phyloP scores from a whole-genome alignment of 2,329 filamentous ascomycete genomes.

The Cercospora sesami region DNA sequence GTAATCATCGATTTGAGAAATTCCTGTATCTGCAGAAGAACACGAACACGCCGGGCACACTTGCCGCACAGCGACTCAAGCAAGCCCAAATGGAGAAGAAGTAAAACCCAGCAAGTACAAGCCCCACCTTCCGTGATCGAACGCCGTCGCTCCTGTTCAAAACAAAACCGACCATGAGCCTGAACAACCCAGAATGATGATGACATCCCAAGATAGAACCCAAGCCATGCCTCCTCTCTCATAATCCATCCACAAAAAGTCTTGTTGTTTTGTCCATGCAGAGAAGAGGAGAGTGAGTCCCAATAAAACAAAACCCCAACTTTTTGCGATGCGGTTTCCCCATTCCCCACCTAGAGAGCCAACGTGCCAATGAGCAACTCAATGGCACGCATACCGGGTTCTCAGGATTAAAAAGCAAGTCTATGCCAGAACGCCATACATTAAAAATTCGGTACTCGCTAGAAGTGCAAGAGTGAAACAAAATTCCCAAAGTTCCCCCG shows the following conservation, averaged over 20 bases:
- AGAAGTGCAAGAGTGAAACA: slow-evolving; percentile 29
- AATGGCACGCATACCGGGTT: slow-evolving; percentile 10
- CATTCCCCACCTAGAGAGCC: background rate
- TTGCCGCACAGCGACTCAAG: background rate
- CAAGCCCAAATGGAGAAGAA: background rate
- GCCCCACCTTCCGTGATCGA: background rate
- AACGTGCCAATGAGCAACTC: background rate
- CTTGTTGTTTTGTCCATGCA: background rate
- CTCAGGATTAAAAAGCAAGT: slow-evolving; percentile 16
- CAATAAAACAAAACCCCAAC: background rate
- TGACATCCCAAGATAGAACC: background rate
- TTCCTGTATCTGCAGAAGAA: background rate
- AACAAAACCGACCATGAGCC: background rate
- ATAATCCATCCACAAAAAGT: background rate
- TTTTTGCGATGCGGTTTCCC: background rate
- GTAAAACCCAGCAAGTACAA: background rate
- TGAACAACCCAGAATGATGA: background rate
- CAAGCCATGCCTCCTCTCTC: background rate
- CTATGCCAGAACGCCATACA: slow-evolving; percentile 29
- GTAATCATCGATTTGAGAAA: background rate
- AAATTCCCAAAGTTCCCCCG: slow-evolving; percentile 10
- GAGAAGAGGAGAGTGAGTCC: background rate
- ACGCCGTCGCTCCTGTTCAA: background rate
- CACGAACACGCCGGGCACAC: background rate
- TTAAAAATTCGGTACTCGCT: slow-evolving; percentile 23